Conservation (phyloP, 768 basidiomycete genomes). For the Candolleomyces eurysporus region DNA sequence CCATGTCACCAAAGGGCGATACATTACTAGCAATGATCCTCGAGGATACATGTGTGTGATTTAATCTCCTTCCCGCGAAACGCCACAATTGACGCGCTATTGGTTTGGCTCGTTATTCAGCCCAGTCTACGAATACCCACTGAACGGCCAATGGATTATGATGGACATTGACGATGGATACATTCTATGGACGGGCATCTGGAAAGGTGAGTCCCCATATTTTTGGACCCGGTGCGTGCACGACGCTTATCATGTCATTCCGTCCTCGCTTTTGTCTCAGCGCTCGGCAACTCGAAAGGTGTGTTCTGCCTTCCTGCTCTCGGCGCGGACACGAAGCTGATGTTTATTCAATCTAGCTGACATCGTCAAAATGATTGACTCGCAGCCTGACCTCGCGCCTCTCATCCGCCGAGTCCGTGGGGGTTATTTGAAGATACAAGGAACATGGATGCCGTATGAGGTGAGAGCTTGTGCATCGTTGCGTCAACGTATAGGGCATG, state of each 20-base stretch:
- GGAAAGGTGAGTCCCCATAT: constrained; percentile 66
- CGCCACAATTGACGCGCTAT: constrained; percentile 14
- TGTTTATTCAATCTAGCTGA: constrained; percentile 53
- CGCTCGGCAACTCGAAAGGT: constrained; percentile 90
- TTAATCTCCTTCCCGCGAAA: not conserved
- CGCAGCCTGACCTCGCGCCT: constrained; percentile 81
- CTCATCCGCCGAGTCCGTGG: constrained; percentile 83
- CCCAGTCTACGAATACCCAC: constrained; percentile 86
- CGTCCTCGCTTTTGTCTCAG: constrained; percentile 33
- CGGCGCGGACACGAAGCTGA: not conserved
- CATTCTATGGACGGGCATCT: constrained; percentile 90
- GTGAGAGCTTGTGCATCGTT: constrained; percentile 33
- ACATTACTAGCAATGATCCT: constrained; percentile 88
- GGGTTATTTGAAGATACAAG: constrained; percentile 89
- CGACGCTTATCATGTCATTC: constrained; percentile 6
- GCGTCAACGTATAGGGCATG: constrained; percentile 9
- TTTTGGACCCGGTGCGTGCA: not conserved
- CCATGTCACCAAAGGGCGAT: constrained; percentile 81
- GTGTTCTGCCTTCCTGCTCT: constrained; percentile 11
- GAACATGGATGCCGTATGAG: constrained; percentile 94
- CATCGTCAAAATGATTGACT: constrained; percentile 91
- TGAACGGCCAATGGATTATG: constrained; percentile 93
- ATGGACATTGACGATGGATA: constrained; percentile 94
- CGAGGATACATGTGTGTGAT: constrained; percentile 78
- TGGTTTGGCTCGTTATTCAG: constrained; percentile 29